Evolutionary conservation across 352 stramenopile species (phyloP).

Genomic region (Globisporangium rhizosaccharum): DNA sequence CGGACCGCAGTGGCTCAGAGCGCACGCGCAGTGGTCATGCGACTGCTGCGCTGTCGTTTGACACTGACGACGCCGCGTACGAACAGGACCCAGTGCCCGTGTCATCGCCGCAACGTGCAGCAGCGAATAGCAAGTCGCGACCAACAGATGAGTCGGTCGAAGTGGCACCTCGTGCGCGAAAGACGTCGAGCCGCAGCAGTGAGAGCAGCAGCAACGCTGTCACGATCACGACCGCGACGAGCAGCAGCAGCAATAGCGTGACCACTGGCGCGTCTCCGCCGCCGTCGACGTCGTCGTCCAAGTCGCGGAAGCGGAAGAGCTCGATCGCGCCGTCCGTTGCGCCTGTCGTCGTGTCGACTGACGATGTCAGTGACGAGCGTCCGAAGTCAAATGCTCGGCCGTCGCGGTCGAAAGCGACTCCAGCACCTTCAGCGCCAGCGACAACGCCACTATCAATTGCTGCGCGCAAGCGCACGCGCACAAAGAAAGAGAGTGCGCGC

Average conservation of each 20-base stretch:
- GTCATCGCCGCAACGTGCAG: not conserved
- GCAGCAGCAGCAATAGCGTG: too few species aligned
- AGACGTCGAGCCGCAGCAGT: constrained; percentile 2
- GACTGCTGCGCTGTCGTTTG: constrained; percentile 9
- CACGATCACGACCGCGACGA: too few species aligned
- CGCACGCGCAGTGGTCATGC: not conserved
- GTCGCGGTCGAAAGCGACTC: constrained; percentile 2
- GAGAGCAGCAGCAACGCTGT: not conserved
- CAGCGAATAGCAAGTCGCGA: not conserved
- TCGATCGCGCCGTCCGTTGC: not conserved
- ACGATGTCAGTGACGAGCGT: not conserved
- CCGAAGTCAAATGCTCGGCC: not conserved
- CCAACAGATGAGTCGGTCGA: not conserved
- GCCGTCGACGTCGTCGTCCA: constrained; percentile 12
- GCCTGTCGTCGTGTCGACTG: constrained; percentile 1
- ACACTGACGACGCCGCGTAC: constrained; percentile 1
- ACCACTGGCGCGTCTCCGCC: not conserved
- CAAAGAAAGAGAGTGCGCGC: constrained; percentile 62
- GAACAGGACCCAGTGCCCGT: not conserved
- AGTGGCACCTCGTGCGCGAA: constrained; percentile 5
- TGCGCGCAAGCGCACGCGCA: constrained; percentile 35
- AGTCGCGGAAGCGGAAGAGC: constrained; percentile 24
- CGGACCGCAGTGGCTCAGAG: constrained; percentile 13
- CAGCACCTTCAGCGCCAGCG: not conserved
- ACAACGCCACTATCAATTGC: not conserved